A percentile compares a stretch with the other conserved stretches of the same genome.
These are phyloP conservation scores for Talaromyces rugulosus DNA, from an alignment of 2,329 filamentous ascomycete species.

Conservation along the genomic window DNA sequence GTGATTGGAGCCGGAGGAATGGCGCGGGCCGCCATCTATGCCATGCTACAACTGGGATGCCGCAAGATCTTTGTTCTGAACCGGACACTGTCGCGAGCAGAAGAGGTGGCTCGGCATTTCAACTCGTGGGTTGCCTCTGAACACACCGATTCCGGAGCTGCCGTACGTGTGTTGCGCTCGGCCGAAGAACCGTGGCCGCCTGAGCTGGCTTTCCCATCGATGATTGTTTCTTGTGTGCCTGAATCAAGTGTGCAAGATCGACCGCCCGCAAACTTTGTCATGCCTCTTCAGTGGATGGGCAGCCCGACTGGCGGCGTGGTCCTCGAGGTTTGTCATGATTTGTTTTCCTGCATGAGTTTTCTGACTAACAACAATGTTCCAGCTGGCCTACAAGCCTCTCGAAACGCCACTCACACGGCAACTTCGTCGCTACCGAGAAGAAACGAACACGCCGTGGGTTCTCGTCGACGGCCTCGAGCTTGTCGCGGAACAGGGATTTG, in stretches of 20 bases:
- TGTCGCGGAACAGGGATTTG: constrained; percentile 73
- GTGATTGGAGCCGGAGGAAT: constrained; percentile 65
- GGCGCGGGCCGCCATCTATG: constrained; percentile 73
- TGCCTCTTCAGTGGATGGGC: constrained; percentile 65
- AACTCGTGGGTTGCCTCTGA: constrained; percentile 45
- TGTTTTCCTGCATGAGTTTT: background rate
- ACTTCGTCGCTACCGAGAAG: constrained; percentile 56
- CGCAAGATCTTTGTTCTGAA: constrained; percentile 73
- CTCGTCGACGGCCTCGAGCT: constrained; percentile 72
- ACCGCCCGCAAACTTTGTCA: constrained; percentile 64
- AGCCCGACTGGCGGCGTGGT: constrained; percentile 73
- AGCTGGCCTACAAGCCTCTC: constrained; percentile 65
- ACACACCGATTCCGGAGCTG: constrained; percentile 32
- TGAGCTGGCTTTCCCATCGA: constrained; percentile 61
- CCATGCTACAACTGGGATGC: constrained; percentile 72
- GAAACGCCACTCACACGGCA: constrained; percentile 68
- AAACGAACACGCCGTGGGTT: constrained; percentile 58
- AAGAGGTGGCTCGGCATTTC: constrained; percentile 66
- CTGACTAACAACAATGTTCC: background rate
- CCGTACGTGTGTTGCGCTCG: constrained; percentile 53
- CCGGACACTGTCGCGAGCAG: constrained; percentile 62
- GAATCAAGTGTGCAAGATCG: constrained; percentile 62
- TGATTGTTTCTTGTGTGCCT: constrained; percentile 73
- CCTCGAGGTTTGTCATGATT: constrained; percentile 53
- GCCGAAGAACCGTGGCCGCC: constrained; percentile 62